Evolutionary conservation across 371 early-diverging fungal genomes (phyloP).

Genomic region (Dichotomocladium elegans): DNA sequence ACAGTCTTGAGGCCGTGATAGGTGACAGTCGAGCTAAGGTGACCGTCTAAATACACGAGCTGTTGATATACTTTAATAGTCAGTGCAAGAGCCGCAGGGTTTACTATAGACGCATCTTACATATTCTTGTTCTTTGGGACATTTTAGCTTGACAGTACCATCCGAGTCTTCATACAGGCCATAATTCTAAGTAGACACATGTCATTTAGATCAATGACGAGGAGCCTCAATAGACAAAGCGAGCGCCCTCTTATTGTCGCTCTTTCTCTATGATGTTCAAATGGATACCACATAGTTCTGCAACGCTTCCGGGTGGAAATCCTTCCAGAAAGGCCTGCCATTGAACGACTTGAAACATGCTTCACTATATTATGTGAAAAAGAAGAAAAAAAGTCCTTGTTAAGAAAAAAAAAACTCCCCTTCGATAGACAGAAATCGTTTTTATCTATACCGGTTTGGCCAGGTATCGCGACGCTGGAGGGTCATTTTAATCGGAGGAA

Average conservation of each 20-base stretch:
- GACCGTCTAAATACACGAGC: not conserved
- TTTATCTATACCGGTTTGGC: conserved; percentile 17
- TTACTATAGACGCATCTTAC: conserved; percentile 13
- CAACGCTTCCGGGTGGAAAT: conserved; percentile 33
- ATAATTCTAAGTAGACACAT: conserved; percentile 15
- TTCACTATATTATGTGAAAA: no score
- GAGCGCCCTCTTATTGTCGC: no score
- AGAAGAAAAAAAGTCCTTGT: no score
- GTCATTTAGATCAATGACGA: not conserved
- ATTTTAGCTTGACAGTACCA: conserved; percentile 33
- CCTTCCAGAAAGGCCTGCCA: conserved; percentile 21
- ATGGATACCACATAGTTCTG: conserved; percentile 29
- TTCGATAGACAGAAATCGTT: no score
- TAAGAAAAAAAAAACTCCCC: no score
- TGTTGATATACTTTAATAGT: not conserved
- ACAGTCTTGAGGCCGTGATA: conserved; percentile 2
- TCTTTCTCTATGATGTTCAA: not conserved
- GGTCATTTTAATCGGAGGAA: conserved; percentile 14
- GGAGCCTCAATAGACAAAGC: no score
- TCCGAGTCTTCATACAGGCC: conserved; percentile 32
- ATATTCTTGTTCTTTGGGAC: conserved; percentile 32
- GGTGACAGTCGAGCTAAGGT: not conserved
- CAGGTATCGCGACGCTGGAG: conserved; percentile 14
- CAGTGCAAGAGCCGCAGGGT: not conserved
- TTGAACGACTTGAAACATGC: conserved; percentile 15